Conservation (phyloP, 768 basidiomycete species). For the Ramaria sp. region DNA sequence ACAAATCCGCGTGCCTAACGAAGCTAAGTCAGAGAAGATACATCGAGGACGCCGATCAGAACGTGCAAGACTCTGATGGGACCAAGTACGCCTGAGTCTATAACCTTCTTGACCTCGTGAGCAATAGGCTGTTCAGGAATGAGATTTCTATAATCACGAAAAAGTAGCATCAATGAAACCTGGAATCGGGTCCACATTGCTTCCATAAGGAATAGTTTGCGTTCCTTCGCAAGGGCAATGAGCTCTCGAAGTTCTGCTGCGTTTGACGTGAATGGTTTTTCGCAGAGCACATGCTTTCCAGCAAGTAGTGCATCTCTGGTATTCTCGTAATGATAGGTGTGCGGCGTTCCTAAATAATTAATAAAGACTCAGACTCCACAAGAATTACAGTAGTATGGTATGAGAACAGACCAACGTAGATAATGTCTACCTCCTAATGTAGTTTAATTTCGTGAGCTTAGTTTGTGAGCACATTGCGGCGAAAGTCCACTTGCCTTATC, state of each 20-base stretch:
- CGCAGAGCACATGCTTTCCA: constrained; percentile 79
- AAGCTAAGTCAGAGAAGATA: background rate
- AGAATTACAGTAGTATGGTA: background rate
- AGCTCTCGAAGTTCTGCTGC: constrained; percentile 65
- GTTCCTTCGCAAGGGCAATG: constrained; percentile 60
- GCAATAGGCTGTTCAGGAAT: constrained; percentile 33
- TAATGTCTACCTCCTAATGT: constrained; percentile 52
- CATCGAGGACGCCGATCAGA: background rate
- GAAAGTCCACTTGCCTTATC: constrained; percentile 38
- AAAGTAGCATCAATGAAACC: background rate
- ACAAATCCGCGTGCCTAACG: constrained; percentile 57
- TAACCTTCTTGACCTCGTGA: constrained; percentile 50
- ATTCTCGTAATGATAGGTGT: constrained; percentile 73
- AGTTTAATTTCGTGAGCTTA: background rate
- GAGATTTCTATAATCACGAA: background rate
- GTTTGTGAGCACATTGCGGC: constrained; percentile 1
- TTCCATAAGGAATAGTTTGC: constrained; percentile 86
- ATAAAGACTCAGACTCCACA: background rate
- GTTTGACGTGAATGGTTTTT: constrained; percentile 81
- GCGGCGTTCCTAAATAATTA: constrained; percentile 57
- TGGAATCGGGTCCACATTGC: constrained; percentile 84
- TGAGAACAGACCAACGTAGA: constrained; percentile 51
- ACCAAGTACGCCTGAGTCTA: constrained; percentile 54
- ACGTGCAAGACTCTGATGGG: constrained; percentile 42
- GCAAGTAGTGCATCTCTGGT: constrained; percentile 65